These are phyloP conservation scores for Podospora anserina DNA, from an alignment of 495 filamentous ascomycete genomes.

Conservation along the genomic window DNA sequence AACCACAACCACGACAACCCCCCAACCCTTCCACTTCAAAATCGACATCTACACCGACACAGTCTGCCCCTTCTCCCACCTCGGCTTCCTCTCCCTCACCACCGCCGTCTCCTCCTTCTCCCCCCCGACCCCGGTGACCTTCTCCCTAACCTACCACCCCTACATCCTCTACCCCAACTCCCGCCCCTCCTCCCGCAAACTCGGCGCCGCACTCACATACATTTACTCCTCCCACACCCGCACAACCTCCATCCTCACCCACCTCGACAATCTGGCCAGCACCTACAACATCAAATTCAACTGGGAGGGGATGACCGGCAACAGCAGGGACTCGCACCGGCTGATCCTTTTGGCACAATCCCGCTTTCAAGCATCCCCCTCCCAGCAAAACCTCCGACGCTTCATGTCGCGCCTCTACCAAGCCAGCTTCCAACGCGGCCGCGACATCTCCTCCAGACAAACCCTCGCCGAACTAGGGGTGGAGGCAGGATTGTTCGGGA, in stretches of 20 bases:
- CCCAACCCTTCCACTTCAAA: slow-evolving; percentile 39
- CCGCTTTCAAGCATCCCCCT: not conserved
- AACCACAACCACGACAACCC: not conserved
- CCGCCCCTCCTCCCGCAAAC: not conserved
- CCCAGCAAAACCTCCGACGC: slow-evolving; percentile 35
- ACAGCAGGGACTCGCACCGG: slow-evolving; percentile 71
- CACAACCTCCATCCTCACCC: slow-evolving; percentile 16
- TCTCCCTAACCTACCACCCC: slow-evolving; percentile 68
- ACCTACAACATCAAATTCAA: slow-evolving; percentile 61
- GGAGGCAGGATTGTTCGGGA: slow-evolving; percentile 43
- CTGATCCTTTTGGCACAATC: slow-evolving; percentile 58
- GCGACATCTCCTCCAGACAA: slow-evolving; percentile 65
- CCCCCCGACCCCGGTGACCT: slow-evolving; percentile 52
- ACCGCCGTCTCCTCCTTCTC: slow-evolving; percentile 62
- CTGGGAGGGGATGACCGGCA: slow-evolving; percentile 70
- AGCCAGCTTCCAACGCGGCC: slow-evolving; percentile 65
- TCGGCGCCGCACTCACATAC: not conserved
- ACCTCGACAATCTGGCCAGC: slow-evolving; percentile 17
- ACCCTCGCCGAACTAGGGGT: slow-evolving; percentile 57
- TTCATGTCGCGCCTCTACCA: slow-evolving; percentile 63
- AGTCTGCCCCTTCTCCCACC: slow-evolving; percentile 84
- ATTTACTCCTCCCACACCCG: not conserved
- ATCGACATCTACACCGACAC: slow-evolving; percentile 76
- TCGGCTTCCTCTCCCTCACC: slow-evolving; percentile 70
- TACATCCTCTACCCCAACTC: slow-evolving; percentile 70